These are phyloP conservation scores for Hypoxylon sp. DNA, from an alignment of 2,329 filamentous ascomycete genomes.

Conservation along the genomic window DNA sequence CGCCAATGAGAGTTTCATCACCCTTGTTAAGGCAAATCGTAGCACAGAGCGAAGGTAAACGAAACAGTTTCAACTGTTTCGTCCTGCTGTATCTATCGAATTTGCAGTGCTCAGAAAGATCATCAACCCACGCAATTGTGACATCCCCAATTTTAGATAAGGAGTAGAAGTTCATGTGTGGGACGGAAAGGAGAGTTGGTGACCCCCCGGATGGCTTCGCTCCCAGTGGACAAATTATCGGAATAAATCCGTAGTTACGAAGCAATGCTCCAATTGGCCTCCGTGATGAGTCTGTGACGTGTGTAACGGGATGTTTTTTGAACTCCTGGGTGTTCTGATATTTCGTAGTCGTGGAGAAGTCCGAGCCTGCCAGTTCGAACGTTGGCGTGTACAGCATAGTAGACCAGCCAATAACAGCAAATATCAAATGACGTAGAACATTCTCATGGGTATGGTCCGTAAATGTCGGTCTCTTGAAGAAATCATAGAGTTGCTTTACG, in stretches of 20 bases:
- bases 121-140: slow-evolving; percentile 13
- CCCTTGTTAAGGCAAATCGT: slow-evolving; percentile 12
- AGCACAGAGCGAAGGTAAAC: slow-evolving; percentile 21
- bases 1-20: not conserved
- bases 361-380: not conserved
- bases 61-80: slow-evolving; percentile 18
- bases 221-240: slow-evolving; percentile 1
- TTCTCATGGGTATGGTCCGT: not conserved
- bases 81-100: slow-evolving; percentile 14
- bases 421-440: slow-evolving; percentile 9
- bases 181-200: not conserved
- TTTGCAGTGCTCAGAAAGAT: slow-evolving; percentile 17
- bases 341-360: not conserved
- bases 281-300: not conserved
- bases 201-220: not conserved
- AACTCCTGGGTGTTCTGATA: not conserved
- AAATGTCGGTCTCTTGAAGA: not conserved
- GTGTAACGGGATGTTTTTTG: not conserved
- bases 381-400: slow-evolving; percentile 12
- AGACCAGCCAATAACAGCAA: slow-evolving; percentile 20
- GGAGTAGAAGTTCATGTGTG: slow-evolving; percentile 14
- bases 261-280: slow-evolving; percentile 15
- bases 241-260: slow-evolving; percentile 3
- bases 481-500: slow-evolving; percentile 1
- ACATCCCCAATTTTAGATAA: slow-evolving; percentile 8